phyloP scores from a whole-genome alignment of 768 basidiomycete species.

The Russula dissimulans region DNA sequence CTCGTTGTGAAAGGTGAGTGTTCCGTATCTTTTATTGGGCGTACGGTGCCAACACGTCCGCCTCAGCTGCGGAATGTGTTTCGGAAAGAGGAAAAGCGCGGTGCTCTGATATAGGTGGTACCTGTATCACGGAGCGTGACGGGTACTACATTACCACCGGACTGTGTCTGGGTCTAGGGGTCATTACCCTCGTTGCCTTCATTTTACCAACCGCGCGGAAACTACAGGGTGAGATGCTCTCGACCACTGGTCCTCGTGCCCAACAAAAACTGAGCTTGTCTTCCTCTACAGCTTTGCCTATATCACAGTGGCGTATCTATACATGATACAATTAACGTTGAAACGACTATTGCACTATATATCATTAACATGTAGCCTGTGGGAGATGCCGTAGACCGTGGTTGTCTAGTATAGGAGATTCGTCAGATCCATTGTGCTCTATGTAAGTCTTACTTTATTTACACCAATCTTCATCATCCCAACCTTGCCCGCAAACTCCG shows the following conservation, averaged over 20 bases:
- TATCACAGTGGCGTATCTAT: constrained; percentile 64
- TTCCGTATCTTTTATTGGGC: constrained; percentile 33
- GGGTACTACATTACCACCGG: constrained; percentile 84
- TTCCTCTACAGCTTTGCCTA: constrained; percentile 46
- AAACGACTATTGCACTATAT: not conserved
- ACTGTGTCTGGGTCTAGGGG: constrained; percentile 71
- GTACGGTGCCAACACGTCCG: constrained; percentile 21
- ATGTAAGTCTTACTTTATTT: not conserved
- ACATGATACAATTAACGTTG: constrained; percentile 24
- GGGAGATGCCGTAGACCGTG: not conserved
- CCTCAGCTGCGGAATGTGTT: constrained; percentile 86
- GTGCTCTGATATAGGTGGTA: constrained; percentile 66
- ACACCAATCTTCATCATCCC: no score
- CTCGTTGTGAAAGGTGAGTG: constrained; percentile 41
- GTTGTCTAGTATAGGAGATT: not conserved
- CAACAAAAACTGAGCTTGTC: not conserved
- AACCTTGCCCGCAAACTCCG: no score
- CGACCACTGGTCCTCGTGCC: not conserved
- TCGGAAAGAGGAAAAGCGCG: constrained; percentile 80
- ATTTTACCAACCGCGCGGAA: constrained; percentile 77
- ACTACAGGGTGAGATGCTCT: constrained; percentile 62
- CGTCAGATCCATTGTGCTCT: not conserved
- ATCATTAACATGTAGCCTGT: not conserved
- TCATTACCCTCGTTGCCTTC: constrained; percentile 59
- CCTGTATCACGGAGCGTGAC: constrained; percentile 76